Evolutionary conservation across 225 moss, liverwort and hornwort genomes (phyloP).

Genomic region (Polytrichum formosum): DNA sequence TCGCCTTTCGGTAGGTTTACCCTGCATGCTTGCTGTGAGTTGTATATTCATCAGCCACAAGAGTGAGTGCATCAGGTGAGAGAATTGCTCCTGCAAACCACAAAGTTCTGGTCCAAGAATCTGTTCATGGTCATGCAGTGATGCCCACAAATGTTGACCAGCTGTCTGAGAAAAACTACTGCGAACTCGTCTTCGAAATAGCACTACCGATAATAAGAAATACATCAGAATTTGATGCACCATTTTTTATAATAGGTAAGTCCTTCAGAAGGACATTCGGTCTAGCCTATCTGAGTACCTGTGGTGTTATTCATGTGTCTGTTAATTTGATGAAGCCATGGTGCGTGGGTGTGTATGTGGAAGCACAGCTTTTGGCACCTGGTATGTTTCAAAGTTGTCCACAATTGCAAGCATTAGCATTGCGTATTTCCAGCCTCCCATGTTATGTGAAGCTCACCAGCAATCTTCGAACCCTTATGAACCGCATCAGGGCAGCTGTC

Average conservation of each 20-base stretch:
- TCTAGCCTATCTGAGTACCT: neutral
- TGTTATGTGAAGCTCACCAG: conserved; percentile 3
- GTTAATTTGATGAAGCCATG: neutral
- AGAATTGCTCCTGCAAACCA: too few relatives aligned
- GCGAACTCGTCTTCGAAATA: too few relatives aligned
- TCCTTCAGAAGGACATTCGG: too few relatives aligned
- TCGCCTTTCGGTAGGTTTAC: conserved; percentile 1
- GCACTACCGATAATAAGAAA: too few relatives aligned
- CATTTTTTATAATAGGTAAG: too few relatives aligned
- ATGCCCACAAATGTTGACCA: too few relatives aligned
- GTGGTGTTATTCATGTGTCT: neutral
- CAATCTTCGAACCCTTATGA: neutral
- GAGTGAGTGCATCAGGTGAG: too few relatives aligned
- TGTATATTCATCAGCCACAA: too few relatives aligned
- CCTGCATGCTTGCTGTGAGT: neutral
- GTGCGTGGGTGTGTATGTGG: neutral
- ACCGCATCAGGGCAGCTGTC: conserved; percentile 7
- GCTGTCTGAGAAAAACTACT: too few relatives aligned
- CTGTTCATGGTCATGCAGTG: too few relatives aligned
- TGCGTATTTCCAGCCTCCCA: conserved; percentile 3
- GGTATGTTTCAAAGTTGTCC: conserved; percentile 1
- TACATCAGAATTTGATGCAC: too few relatives aligned
- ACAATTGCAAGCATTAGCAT: conserved; percentile 1
- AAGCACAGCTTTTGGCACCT: conserved; percentile 1
- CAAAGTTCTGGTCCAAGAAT: too few relatives aligned